A percentile compares a stretch with the other conserved stretches of the same genome.
These are phyloP conservation scores for Podaxis sp. DNA, from an alignment of 768 basidiomycete species.

Conservation along the genomic window DNA sequence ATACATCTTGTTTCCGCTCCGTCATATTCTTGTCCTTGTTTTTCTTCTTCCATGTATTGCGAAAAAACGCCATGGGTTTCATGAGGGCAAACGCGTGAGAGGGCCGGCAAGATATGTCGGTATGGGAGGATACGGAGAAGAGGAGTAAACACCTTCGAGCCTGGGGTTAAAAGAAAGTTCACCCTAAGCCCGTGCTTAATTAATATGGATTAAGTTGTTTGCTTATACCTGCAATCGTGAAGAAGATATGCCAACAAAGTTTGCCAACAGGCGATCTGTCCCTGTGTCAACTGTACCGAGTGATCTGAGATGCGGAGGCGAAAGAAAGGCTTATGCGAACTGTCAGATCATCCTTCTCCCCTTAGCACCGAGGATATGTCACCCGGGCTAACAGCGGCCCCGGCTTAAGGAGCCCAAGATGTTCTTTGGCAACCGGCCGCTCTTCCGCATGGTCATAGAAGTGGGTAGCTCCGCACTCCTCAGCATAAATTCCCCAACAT, in stretches of 20 bases:
- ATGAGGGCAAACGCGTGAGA: conserved; percentile 18
- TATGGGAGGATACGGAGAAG: conserved; percentile 6
- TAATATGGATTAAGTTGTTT: conserved; percentile 21
- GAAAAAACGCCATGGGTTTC: conserved; percentile 37
- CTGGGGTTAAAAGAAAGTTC: conserved; percentile 5
- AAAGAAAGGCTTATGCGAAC: not conserved
- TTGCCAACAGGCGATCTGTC: conserved; percentile 29
- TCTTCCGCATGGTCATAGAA: not conserved
- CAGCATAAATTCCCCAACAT: not conserved
- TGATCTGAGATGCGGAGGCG: conserved; percentile 18
- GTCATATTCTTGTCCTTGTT: conserved; percentile 14
- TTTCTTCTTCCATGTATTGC: conserved; percentile 35
- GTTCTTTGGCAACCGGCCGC: not conserved
- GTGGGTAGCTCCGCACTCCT: not conserved
- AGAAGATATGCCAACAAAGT: conserved; percentile 14
- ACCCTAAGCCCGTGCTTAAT: conserved; percentile 15
- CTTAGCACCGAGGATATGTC: conserved; percentile 11
- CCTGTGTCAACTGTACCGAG: conserved; percentile 21
- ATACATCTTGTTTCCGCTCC: not conserved
- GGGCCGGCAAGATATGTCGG: not conserved
- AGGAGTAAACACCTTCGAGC: not conserved
- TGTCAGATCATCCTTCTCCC: conserved; percentile 10
- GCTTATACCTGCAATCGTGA: conserved; percentile 21
- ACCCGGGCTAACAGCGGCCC: not conserved
- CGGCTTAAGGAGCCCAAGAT: not conserved